Percentiles rank a stretch among this genome's conserved stretches.
phyloP scores from a whole-genome alignment of 495 filamentous ascomycete species.

The Jackrogersella multiformis region DNA sequence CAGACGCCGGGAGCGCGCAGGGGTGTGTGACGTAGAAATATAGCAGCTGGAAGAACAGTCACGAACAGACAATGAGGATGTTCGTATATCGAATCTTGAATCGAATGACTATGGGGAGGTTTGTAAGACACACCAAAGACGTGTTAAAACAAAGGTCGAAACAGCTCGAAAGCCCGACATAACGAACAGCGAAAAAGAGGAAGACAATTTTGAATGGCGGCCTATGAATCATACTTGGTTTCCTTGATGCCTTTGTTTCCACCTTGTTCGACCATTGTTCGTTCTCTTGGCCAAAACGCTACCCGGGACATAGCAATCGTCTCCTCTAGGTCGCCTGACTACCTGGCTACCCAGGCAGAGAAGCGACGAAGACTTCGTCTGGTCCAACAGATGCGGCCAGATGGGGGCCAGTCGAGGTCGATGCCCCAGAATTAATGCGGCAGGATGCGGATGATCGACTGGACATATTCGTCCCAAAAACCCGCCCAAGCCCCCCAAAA shows the following conservation, averaged over 20 bases:
- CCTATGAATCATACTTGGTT: slow-evolving; percentile 25
- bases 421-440: slow-evolving; percentile 25
- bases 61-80: slow-evolving; percentile 39
- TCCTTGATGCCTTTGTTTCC: slow-evolving; percentile 41
- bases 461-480: slow-evolving; percentile 34
- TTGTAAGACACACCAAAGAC: neutral
- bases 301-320: slow-evolving; percentile 19
- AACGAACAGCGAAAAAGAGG: slow-evolving; percentile 15
- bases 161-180: slow-evolving; percentile 4
- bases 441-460: slow-evolving; percentile 33
- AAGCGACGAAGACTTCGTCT: slow-evolving; percentile 21
- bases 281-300: slow-evolving; percentile 18
- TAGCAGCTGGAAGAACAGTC: slow-evolving; percentile 31
- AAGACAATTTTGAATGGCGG: slow-evolving; percentile 1
- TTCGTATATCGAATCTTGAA: slow-evolving; percentile 20
- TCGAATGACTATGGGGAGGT: slow-evolving; percentile 24
- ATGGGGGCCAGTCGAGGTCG: slow-evolving; percentile 14
- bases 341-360: too few species aligned
- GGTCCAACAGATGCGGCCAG: slow-evolving; percentile 42
- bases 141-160: slow-evolving; percentile 18
- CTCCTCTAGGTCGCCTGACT: slow-evolving; percentile 18
- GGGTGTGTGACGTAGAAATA: slow-evolving; percentile 39
- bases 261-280: slow-evolving; percentile 40
- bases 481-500: too few species aligned
- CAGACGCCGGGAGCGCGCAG: slow-evolving; percentile 12